A percentile compares a stretch with the other conserved stretches of the same genome.
Evolutionary conservation across 2,329 filamentous ascomycete genomes (phyloP).

Genomic region (Cladosporium sp.): DNA sequence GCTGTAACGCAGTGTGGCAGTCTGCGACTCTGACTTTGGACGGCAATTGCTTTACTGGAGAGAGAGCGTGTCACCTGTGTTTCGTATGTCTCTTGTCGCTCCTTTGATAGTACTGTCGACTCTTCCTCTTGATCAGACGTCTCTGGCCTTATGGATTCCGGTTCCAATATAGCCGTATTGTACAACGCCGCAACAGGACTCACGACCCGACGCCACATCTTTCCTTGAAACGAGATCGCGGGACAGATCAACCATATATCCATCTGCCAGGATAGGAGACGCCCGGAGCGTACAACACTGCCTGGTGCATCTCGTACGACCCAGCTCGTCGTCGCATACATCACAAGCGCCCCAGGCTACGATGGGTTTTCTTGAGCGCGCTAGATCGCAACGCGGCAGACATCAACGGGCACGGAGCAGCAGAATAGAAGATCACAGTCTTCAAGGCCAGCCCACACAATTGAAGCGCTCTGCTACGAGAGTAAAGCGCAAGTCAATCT

Average conservation of each 20-base stretch:
- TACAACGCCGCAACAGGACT: neutral
- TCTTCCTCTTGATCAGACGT: neutral
- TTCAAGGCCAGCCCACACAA: neutral
- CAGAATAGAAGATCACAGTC: neutral
- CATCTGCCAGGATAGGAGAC: neutral
- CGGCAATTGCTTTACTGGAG: constrained; percentile 1
- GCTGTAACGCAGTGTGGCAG: neutral
- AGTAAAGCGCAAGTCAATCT: constrained; percentile 5
- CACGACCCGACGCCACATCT: constrained; percentile 9
- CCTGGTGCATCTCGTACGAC: constrained; percentile 3
- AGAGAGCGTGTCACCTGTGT: constrained; percentile 5
- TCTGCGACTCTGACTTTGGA: neutral
- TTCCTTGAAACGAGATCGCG: constrained; percentile 4
- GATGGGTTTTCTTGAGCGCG: constrained; percentile 8
- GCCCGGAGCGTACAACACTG: neutral
- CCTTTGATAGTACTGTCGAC: constrained; percentile 1
- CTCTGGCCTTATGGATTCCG: neutral
- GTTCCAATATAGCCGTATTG: neutral
- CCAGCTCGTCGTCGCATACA: neutral
- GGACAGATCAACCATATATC: neutral
- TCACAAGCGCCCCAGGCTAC: neutral
- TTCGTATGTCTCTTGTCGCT: constrained; percentile 7
- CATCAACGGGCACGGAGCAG: constrained; percentile 4
- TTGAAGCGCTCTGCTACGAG: neutral
- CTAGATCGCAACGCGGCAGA: constrained; percentile 3